Percentiles rank a stretch among this genome's conserved stretches.
Conservation (phyloP, 768 basidiomycete species). For the Jaapia argillacea region DNA sequence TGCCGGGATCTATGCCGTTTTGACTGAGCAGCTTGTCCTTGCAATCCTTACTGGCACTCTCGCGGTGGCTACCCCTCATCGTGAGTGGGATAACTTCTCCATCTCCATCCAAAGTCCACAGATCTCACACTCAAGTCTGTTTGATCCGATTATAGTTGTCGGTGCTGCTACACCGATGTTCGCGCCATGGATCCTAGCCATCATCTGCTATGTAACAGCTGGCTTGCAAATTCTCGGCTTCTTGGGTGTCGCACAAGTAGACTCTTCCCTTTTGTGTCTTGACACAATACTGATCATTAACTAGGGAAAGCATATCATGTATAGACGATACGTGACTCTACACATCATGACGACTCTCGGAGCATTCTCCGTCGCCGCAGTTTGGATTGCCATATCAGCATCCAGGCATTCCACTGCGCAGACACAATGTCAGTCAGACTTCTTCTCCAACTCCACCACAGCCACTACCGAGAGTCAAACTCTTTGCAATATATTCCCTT, state of each 20-base stretch:
- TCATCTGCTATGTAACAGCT: slow-evolving; percentile 68
- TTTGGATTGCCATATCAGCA: slow-evolving; percentile 77
- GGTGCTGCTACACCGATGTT: slow-evolving; percentile 78
- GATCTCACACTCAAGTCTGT: not conserved
- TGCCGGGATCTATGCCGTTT: slow-evolving; percentile 75
- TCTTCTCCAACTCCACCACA: slow-evolving; percentile 33
- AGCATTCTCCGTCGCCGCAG: slow-evolving; percentile 70
- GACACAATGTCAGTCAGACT: slow-evolving; percentile 48
- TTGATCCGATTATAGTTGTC: slow-evolving; percentile 45
- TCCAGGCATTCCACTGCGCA: slow-evolving; percentile 66
- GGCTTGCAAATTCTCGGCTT: slow-evolving; percentile 77
- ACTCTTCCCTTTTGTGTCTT: not conserved
- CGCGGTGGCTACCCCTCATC: slow-evolving; percentile 67
- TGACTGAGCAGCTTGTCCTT: slow-evolving; percentile 67
- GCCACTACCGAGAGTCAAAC: slow-evolving; percentile 45
- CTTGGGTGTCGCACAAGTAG: slow-evolving; percentile 70
- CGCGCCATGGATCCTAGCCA: slow-evolving; percentile 63
- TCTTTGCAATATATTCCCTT: slow-evolving; percentile 85
- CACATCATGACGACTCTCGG: slow-evolving; percentile 44
- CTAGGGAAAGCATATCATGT: slow-evolving; percentile 60
- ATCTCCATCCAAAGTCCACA: not conserved
- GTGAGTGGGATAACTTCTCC: slow-evolving; percentile 32
- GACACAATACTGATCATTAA: slow-evolving; percentile 1
- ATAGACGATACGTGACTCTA: slow-evolving; percentile 58
- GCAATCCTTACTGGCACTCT: slow-evolving; percentile 63